Evolutionary conservation across 2,329 filamentous ascomycete species (phyloP), one percentile per base, ranked within the genome.

Genomic region (Aspergillus proliferans): DNA sequence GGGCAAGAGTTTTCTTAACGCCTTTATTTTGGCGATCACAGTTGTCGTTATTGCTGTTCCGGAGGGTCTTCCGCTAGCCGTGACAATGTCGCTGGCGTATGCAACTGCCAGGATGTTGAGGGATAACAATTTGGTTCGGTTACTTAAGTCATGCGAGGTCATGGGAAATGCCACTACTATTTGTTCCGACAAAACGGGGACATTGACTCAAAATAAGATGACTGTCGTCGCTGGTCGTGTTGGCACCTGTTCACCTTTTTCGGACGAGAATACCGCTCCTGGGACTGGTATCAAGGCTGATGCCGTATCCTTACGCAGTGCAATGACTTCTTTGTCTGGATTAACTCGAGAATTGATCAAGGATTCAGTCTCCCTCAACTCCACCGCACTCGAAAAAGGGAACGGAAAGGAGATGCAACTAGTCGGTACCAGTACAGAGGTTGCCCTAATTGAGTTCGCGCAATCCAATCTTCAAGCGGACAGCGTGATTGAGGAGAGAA

Each of bases 381-480:
- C 84, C 0, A 85, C 84, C 0, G 83, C 84, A 1, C 87, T 87
- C 54, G 82, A 87, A 60, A 77, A 79, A 6, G 80, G 84, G 41
- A 75, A 81, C 40, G 26, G 26, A 21, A 76, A 83, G 28, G 72
- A 75, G 15, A 68, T 66, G 30, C 72, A 77, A 0, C 89, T 87
- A 55, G 77, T 89, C 52, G 86, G 86, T 24, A 88, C 86, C 4
- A 89, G 88, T 68, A 90, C 86, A 0, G 86, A 90, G 63, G 88
- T 85, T 3, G 86, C 86, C 19, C 73, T 90, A 10, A 75, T 90
- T 14, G 74, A 76, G 21, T 88, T 88, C 61, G 83, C 84, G 18
- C 77, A 79, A 45, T 80, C 86, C 43, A 74, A 81, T 58, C 71
- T 89, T 10, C 84, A 77, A 39, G 82, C 89, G 74, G 79, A 78